phyloP scores from a whole-genome alignment of 2,329 filamentous ascomycete genomes.

The Trichoderma sp. region DNA sequence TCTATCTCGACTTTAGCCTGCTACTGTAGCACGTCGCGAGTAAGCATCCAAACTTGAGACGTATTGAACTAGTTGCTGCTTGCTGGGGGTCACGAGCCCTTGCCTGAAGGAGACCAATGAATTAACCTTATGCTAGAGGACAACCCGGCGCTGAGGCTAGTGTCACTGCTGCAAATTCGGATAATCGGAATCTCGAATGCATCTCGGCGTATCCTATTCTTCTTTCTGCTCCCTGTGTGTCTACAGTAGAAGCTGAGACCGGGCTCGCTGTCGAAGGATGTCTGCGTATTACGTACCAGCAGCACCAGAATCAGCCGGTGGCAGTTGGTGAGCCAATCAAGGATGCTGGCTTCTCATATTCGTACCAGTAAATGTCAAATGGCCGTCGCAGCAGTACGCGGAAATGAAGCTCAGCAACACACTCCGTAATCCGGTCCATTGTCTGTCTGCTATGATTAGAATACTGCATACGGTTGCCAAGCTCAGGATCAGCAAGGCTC shows the following conservation, averaged over 20 bases:
- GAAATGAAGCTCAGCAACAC: neutral
- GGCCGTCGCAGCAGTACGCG: neutral
- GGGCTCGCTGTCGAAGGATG: neutral
- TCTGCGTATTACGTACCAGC: neutral
- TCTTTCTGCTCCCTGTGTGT: neutral
- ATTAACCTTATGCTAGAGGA: conserved; percentile 24
- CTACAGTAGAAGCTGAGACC: neutral
- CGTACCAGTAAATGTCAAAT: neutral
- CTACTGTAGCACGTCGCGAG: neutral
- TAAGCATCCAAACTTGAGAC: neutral
- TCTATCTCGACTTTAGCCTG: neutral
- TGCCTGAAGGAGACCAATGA: conserved; percentile 19
- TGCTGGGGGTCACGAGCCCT: conserved; percentile 13
- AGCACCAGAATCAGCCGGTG: neutral
- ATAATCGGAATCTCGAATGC: conserved; percentile 6
- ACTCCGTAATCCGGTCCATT: neutral
- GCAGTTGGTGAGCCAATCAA: neutral
- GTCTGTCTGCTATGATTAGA: conserved; percentile 4
- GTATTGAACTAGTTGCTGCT: neutral
- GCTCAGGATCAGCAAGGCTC: conserved; percentile 16
- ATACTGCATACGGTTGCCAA: conserved; percentile 9
- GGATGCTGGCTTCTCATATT: neutral
- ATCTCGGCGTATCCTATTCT: neutral
- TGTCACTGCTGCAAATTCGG: neutral
- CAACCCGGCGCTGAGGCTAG: conserved; percentile 16